Evolutionary conservation across 2,329 filamentous ascomycete genomes (phyloP), one percentile per base, ranked within the genome.

Genomic region (Lomentospora prolificans): DNA sequence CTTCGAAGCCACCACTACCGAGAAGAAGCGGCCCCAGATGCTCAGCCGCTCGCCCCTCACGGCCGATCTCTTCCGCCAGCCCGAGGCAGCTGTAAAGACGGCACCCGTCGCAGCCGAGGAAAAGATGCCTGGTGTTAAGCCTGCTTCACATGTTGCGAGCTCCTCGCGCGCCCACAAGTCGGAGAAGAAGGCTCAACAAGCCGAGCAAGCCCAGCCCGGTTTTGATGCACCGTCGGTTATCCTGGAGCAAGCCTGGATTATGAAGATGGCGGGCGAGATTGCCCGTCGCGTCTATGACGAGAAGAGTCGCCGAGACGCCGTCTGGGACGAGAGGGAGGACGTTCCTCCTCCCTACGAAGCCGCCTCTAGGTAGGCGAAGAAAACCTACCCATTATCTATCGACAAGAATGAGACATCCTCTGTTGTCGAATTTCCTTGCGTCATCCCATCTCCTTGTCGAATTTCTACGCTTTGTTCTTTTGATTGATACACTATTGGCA

Each of bases 231-330:
- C 78, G 10, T 79, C 79, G 0, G 75, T 78, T 27, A 88, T 90
- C 51, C 74, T 89, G 25, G 87, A 90, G 66, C 86, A 90, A 68
- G 89, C 88, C 2, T 94, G 89, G 87, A 87, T 94, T 71, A 84
- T 86, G 74, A 94, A 96, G 74, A 94, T 99, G 82, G 91, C 92
- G 4, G 86, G 85, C 60, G 94, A 97, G 69, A 92, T 97, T 63
- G 90, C 90, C 33, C 78, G 85, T 53, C 86, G 89, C 56, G 90
- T 95, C 61, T 89, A 92, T 61, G 89, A 96, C 62, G 89, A 96
- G 71, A 94, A 96, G 71, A 74, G 77, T 55, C 73, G 76, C 33
- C 74, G 79, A 55, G 71, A 74, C 25, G 69, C 69, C 4, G 72
- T 77, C 53, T 81, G 77, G 77, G 72, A 77, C 44, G 79, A 82